Conservation (phyloP, 768 basidiomycete species). For the Dendrothele bispora region DNA sequence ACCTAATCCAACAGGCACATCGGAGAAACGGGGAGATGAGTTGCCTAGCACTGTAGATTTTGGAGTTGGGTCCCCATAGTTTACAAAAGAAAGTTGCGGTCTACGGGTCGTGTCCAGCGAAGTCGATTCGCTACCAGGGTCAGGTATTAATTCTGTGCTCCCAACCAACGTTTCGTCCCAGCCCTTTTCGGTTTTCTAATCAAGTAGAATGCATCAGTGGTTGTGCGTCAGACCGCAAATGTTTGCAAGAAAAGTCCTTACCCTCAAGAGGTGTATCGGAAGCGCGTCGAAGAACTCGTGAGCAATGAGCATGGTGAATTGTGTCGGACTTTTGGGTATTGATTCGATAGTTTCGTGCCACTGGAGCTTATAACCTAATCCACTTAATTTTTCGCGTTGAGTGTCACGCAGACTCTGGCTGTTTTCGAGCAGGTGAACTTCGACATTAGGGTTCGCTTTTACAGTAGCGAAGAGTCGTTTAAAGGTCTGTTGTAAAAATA, state of each 20-base stretch:
- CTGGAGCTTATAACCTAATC: slow-evolving; percentile 34
- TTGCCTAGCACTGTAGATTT: slow-evolving; percentile 55
- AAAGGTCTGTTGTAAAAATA: neutral
- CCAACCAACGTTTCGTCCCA: slow-evolving; percentile 87
- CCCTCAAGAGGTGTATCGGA: slow-evolving; percentile 88
- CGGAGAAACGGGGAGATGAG: slow-evolving; percentile 69
- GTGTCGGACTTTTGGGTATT: slow-evolving; percentile 45
- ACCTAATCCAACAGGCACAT: slow-evolving; percentile 65
- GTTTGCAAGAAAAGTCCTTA: slow-evolving; percentile 33
- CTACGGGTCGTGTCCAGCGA: slow-evolving; percentile 17
- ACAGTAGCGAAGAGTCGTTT: neutral
- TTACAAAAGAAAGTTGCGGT: slow-evolving; percentile 11
- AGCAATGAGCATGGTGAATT: slow-evolving; percentile 85
- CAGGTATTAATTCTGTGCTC: slow-evolving; percentile 37
- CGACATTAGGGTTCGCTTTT: slow-evolving; percentile 24
- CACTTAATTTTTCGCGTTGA: slow-evolving; percentile 54
- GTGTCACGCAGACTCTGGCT: slow-evolving; percentile 63
- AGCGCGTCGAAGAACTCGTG: slow-evolving; percentile 99
- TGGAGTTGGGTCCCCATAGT: slow-evolving; percentile 43
- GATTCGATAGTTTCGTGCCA: slow-evolving; percentile 82
- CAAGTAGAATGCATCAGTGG: neutral
- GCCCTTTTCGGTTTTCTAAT: slow-evolving; percentile 71
- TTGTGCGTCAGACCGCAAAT: neutral
- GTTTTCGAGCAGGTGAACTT: slow-evolving; percentile 81
- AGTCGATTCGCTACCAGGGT: slow-evolving; percentile 20